Percentiles rank a stretch among this genome's conserved stretches.
Evolutionary conservation across 164 flowering plant species (phyloP).

Genomic region (Houttuynia cordata): DNA sequence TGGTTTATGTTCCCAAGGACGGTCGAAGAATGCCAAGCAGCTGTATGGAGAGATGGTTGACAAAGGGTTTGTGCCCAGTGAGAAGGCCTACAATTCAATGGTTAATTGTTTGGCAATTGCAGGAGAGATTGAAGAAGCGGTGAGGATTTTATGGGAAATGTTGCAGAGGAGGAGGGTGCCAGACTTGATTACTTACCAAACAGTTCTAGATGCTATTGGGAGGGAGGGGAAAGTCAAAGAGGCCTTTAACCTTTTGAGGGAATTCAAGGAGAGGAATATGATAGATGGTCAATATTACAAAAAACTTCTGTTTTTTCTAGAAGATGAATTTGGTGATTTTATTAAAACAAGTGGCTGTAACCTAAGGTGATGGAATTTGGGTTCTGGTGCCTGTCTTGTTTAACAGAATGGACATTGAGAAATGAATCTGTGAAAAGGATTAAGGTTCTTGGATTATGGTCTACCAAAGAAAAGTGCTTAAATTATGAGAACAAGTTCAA

Average conservation of each 20-base stretch:
- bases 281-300: conserved; percentile 41
- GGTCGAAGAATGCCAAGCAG: conserved; percentile 68
- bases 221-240: conserved; percentile 34
- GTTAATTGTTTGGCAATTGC: conserved; percentile 65
- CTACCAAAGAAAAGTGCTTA: too few relatives aligned
- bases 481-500: too few relatives aligned
- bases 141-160: conserved; percentile 66
- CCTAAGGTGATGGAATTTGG: not conserved
- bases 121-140: conserved; percentile 76
- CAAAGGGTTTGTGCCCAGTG: conserved; percentile 54
- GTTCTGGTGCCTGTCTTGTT: too few relatives aligned
- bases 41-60: conserved; percentile 55
- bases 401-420: too few relatives aligned
- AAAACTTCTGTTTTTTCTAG: conserved; percentile 42
- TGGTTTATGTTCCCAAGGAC: conserved; percentile 77
- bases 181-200: conserved; percentile 64
- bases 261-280: conserved; percentile 44
- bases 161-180: conserved; percentile 26
- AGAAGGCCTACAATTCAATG: conserved; percentile 68
- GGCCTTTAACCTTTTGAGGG: conserved; percentile 46
- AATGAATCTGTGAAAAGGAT: too few relatives aligned
- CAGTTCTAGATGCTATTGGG: conserved; percentile 61
- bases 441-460: too few relatives aligned
- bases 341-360: not conserved
- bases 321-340: conserved; percentile 33